Evolutionary conservation across 805 yeast species (phyloP).

Genomic region (Wickerhamomyces canadensis): DNA sequence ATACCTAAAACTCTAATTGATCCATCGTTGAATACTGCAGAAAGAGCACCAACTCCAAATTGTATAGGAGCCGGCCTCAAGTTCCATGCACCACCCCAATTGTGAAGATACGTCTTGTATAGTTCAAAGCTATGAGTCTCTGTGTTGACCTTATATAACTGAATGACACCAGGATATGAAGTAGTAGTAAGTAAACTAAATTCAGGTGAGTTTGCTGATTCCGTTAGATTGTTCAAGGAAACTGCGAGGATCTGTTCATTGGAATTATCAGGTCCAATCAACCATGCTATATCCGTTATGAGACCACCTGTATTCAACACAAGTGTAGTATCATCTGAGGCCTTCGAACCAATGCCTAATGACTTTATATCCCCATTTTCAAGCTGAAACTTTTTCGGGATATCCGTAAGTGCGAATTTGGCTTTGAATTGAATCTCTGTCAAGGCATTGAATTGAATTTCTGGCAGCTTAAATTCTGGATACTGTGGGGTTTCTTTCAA

Average conservation of each 20-base stretch:
- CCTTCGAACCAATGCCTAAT: slow-evolving; percentile 14
- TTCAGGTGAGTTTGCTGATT: slow-evolving; percentile 23
- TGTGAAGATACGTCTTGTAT: slow-evolving; percentile 28
- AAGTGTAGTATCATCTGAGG: slow-evolving; percentile 28
- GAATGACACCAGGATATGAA: slow-evolving; percentile 34
- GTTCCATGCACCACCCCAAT: slow-evolving; percentile 40
- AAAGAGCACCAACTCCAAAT: slow-evolving; percentile 40
- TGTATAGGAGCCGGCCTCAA: slow-evolving; percentile 35
- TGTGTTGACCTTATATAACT: slow-evolving; percentile 37
- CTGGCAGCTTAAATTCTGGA: slow-evolving; percentile 4
- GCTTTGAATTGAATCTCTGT: slow-evolving; percentile 18
- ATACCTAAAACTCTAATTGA: slow-evolving; percentile 42
- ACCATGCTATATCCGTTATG: slow-evolving; percentile 51
- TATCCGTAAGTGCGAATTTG: slow-evolving; percentile 19
- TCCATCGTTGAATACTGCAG: slow-evolving; percentile 55
- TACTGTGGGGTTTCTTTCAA: slow-evolving; percentile 18
- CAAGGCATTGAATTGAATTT: slow-evolving; percentile 14
- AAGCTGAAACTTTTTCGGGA: slow-evolving; percentile 14
- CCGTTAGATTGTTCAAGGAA: slow-evolving; percentile 34
- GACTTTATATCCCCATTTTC: slow-evolving; percentile 8
- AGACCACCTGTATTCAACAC: slow-evolving; percentile 46
- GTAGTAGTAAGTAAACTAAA: slow-evolving; percentile 25
- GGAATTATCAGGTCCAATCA: slow-evolving; percentile 24
- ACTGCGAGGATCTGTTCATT: slow-evolving; percentile 43
- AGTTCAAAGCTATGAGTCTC: slow-evolving; percentile 24